Evolutionary conservation across 2,329 filamentous ascomycete genomes (phyloP).

Genomic region (Monilinia laxa): DNA sequence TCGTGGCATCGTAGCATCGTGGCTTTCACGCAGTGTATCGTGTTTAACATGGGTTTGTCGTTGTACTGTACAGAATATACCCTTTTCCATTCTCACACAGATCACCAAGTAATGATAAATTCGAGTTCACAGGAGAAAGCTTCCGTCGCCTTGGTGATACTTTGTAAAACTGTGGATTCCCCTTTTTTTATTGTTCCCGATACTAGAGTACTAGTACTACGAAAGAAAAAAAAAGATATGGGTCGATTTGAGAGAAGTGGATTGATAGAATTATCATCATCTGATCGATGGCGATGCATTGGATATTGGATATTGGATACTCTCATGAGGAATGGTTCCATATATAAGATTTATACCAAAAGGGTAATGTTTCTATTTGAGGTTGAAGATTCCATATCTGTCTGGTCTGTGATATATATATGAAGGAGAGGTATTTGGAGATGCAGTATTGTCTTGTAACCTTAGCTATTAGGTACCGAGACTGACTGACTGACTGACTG

Average conservation of each 20-base stretch:
- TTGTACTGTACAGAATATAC: not conserved
- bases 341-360: too few species aligned
- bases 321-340: too few species aligned
- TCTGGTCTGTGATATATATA: too few species aligned
- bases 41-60: constrained; percentile 10
- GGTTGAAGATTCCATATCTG: too few species aligned
- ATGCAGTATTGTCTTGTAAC: too few species aligned
- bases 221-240: constrained; percentile 14
- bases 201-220: not conserved
- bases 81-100: constrained; percentile 9
- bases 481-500: too few species aligned
- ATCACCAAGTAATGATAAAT: not conserved
- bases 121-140: constrained; percentile 10
- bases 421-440: too few species aligned
- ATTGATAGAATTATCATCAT: constrained; percentile 1
- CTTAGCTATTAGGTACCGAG: too few species aligned
- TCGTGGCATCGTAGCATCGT: constrained; percentile 20
- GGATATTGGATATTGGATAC: too few species aligned
- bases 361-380: too few species aligned
- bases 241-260: constrained; percentile 16
- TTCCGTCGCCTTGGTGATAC: constrained; percentile 16
- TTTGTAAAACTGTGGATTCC: constrained; percentile 16
- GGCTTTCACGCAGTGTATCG: constrained; percentile 23
- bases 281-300: constrained; percentile 5
- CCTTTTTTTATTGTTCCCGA: constrained; percentile 5